phyloP scores from a whole-genome alignment of 1,284 basidiomycete genomes.

The Ceratobasidium sp. region DNA sequence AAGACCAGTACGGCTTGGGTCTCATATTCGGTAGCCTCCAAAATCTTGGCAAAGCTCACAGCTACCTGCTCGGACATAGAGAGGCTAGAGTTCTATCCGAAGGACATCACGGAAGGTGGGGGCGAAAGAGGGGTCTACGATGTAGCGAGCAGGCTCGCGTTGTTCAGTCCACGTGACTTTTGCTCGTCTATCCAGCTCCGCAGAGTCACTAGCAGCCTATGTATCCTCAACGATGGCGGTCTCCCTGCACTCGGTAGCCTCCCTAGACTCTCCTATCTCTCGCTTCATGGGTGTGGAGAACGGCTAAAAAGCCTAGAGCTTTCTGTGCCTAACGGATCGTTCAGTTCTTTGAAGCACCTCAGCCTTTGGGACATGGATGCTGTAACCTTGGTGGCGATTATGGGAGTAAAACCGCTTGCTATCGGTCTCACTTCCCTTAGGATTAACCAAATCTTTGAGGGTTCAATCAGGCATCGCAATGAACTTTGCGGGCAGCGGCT shows the following conservation, averaged over 20 bases:
- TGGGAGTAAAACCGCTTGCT: background rate
- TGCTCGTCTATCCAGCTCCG: background rate
- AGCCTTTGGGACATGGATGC: background rate
- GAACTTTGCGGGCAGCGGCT: background rate
- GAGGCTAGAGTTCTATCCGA: constrained; percentile 8
- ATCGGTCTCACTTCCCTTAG: background rate
- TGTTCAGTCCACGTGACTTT: background rate
- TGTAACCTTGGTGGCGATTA: background rate
- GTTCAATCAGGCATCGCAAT: background rate
- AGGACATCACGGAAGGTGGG: background rate
- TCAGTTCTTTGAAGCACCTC: background rate
- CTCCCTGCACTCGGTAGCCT: constrained; percentile 3
- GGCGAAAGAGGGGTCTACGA: no score
- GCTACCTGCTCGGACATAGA: background rate
- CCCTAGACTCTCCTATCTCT: constrained; percentile 8
- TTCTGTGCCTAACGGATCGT: constrained; percentile 13
- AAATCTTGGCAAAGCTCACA: background rate
- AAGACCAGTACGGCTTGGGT: background rate
- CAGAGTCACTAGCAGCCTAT: constrained; percentile 1
- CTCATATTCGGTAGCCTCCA: constrained; percentile 15
- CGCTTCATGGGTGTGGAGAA: background rate
- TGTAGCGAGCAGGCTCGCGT: background rate
- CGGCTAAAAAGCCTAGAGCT: background rate
- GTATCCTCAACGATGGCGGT: background rate
- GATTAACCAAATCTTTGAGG: background rate